Conservation (phyloP, 108 stramenopile species). For the Cafeteria roenbergensis region DNA sequence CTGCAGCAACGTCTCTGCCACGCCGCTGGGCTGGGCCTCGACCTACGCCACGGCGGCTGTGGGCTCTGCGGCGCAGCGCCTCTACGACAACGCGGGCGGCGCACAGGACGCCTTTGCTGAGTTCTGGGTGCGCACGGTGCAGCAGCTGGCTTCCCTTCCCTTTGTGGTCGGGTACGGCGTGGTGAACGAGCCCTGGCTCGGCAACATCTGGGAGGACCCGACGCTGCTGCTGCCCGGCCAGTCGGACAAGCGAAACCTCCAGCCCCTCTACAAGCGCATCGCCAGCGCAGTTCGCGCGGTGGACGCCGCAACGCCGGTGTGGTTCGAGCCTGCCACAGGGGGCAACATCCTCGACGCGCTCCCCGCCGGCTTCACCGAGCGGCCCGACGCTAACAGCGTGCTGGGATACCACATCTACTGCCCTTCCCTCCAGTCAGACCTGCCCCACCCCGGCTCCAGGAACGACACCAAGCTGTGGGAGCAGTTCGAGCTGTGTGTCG, state of each 20-base stretch:
- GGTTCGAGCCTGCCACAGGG: background rate
- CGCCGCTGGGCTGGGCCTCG: background rate
- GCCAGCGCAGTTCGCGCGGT: background rate
- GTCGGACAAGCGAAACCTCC: background rate
- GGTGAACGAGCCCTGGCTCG: constrained; percentile 11
- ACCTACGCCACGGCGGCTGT: background rate
- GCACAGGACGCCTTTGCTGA: background rate
- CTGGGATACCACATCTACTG: background rate
- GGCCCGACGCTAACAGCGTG: background rate
- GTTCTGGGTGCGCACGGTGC: constrained; percentile 6
- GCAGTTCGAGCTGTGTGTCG: background rate
- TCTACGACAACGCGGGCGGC: background rate
- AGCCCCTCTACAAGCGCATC: background rate
- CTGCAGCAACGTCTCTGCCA: background rate
- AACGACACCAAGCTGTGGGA: background rate
- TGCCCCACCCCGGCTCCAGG: background rate
- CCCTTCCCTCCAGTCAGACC: background rate
- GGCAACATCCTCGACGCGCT: background rate
- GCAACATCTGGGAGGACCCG: background rate
- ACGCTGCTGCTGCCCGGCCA: constrained; percentile 1
- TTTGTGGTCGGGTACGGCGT: background rate
- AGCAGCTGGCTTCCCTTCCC: background rate
- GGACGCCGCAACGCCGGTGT: background rate
- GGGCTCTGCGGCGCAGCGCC: background rate
- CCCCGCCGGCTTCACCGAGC: background rate